Evolutionary conservation across 2,329 filamentous ascomycete genomes (phyloP).

Genomic region (Microthyrium microscopicum): DNA sequence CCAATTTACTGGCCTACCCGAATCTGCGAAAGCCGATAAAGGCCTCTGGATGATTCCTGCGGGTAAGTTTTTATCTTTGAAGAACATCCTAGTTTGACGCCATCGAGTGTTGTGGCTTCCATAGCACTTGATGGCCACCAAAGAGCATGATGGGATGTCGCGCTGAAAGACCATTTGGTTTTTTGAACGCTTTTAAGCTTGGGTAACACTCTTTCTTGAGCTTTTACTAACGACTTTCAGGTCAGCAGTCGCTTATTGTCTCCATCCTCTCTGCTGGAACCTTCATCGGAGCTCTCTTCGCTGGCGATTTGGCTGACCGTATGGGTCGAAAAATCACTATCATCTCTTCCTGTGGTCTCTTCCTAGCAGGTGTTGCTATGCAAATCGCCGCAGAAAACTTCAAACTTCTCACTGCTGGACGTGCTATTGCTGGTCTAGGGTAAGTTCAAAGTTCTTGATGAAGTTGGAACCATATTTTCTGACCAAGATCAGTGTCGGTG

Average conservation of each 20-base stretch:
- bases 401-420: constrained; percentile 43
- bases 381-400: constrained; percentile 46
- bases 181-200: too few species aligned
- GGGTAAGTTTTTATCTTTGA: too few species aligned
- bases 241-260: constrained; percentile 43
- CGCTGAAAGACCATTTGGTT: too few species aligned
- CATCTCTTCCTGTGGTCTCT: constrained; percentile 55
- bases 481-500: constrained; percentile 55
- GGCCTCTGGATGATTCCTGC: constrained; percentile 3
- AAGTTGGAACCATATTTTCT: too few species aligned
- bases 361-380: constrained; percentile 35
- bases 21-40: constrained; percentile 1
- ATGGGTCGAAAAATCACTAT: constrained; percentile 59
- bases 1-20: constrained; percentile 6
- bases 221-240: too few species aligned
- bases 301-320: constrained; percentile 57
- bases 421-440: constrained; percentile 60
- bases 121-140: too few species aligned
- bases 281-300: constrained; percentile 53
- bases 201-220: too few species aligned
- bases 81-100: too few species aligned
- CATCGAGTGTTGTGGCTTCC: too few species aligned
- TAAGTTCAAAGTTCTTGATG: too few species aligned
- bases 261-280: constrained; percentile 64
- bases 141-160: too few species aligned